Evolutionary conservation across 2,329 filamentous ascomycete genomes (phyloP).

Genomic region (Colletotrichum scovillei): DNA sequence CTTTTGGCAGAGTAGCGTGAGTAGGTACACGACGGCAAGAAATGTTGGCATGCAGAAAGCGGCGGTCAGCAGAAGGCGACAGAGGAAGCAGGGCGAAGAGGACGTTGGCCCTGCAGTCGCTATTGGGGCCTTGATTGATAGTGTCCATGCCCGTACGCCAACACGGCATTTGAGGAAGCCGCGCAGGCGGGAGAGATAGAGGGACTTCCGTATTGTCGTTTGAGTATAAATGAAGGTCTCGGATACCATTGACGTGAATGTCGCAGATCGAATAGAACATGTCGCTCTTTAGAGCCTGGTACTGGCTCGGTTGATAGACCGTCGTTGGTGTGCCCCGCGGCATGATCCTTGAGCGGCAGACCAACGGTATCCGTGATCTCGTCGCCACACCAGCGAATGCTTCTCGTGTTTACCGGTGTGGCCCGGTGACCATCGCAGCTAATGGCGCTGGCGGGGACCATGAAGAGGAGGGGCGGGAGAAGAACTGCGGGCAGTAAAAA

Average conservation of each 20-base stretch:
- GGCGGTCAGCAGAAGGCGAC: neutral
- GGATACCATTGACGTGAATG: neutral
- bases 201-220: neutral
- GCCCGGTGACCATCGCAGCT: constrained; percentile 9
- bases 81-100: neutral
- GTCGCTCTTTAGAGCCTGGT: neutral
- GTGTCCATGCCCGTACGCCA: neutral
- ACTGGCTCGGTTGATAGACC: neutral
- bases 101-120: neutral
- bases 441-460: neutral
- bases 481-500: neutral
- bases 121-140: neutral
- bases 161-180: neutral
- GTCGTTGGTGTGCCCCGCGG: neutral
- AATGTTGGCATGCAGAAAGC: neutral
- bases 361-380: constrained; percentile 9
- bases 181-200: neutral
- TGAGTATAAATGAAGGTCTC: constrained; percentile 10
- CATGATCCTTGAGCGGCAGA: neutral
- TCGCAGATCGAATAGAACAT: constrained; percentile 23
- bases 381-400: neutral
- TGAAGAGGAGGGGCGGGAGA: constrained; percentile 6
- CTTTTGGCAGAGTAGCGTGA: neutral
- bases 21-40: neutral
- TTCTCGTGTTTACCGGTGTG: neutral